These are phyloP conservation scores for Lactarius sanguifluus DNA, from an alignment of 768 basidiomycete genomes.

Conservation along the genomic window DNA sequence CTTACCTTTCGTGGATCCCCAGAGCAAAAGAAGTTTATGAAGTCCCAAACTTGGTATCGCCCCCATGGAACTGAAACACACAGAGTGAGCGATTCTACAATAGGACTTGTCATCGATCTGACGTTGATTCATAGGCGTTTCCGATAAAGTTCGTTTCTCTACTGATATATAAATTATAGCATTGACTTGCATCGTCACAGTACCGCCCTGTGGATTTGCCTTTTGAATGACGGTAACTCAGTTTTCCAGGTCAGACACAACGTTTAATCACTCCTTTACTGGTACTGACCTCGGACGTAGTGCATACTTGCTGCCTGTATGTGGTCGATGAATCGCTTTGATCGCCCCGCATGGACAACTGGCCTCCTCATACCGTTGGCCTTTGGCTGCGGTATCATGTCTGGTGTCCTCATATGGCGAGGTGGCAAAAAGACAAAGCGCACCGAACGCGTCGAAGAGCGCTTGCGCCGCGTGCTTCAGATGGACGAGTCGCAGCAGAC, in stretches of 20 bases:
- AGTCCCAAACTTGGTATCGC: slow-evolving; percentile 82
- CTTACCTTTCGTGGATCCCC: slow-evolving; percentile 11
- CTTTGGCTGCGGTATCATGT: slow-evolving; percentile 75
- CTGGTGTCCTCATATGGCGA: slow-evolving; percentile 72
- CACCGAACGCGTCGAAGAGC: slow-evolving; percentile 59
- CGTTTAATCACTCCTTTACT: neutral
- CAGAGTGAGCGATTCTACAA: slow-evolving; percentile 43
- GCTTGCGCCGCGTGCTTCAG: slow-evolving; percentile 49
- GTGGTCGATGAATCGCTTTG: slow-evolving; percentile 76
- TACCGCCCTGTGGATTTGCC: slow-evolving; percentile 69
- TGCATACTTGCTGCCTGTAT: slow-evolving; percentile 70
- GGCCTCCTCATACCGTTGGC: slow-evolving; percentile 66
- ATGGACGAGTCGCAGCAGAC: slow-evolving; percentile 32
- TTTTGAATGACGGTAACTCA: slow-evolving; percentile 73
- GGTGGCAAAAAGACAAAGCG: slow-evolving; percentile 71
- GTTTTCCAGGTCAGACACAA: slow-evolving; percentile 61
- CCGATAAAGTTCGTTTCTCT: slow-evolving; percentile 54
- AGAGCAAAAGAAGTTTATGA: slow-evolving; percentile 70
- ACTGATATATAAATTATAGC: neutral
- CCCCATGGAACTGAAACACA: slow-evolving; percentile 84
- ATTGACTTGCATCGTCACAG: slow-evolving; percentile 37
- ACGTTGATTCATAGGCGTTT: slow-evolving; percentile 57
- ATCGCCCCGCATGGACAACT: slow-evolving; percentile 69
- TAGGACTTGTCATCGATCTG: slow-evolving; percentile 19
- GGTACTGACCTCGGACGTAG: slow-evolving; percentile 35